phyloP scores from a whole-genome alignment of 2,329 filamentous ascomycete species.

The Aspergillus luchuensis region DNA sequence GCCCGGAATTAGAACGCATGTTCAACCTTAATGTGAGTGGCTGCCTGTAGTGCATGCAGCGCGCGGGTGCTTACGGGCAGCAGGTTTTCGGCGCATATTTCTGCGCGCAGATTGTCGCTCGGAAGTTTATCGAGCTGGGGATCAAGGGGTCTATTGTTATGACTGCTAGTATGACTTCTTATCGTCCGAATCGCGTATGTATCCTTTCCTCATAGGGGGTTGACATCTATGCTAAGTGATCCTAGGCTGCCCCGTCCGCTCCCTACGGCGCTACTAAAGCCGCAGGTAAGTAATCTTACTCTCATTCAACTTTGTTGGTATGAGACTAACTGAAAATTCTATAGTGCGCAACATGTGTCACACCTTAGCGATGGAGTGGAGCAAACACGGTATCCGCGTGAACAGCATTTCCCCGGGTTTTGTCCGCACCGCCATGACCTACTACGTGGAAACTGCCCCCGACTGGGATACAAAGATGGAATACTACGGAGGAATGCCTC shows the following conservation, averaged over 20 bases:
- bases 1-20: slow-evolving; percentile 43
- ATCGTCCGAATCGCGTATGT: slow-evolving; percentile 48
- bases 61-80: not conserved
- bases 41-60: too few relatives aligned
- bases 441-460: slow-evolving; percentile 54
- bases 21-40: slow-evolving; percentile 48
- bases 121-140: slow-evolving; percentile 46
- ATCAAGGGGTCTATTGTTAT: slow-evolving; percentile 46
- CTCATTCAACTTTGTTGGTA: not conserved
- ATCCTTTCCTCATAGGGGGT: accelerated
- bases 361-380: slow-evolving; percentile 52
- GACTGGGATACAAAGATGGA: slow-evolving; percentile 61
- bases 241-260: slow-evolving; percentile 52
- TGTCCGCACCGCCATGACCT: slow-evolving; percentile 50
- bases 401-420: slow-evolving; percentile 53
- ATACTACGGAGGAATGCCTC: slow-evolving; percentile 61
- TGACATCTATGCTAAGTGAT: not conserved
- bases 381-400: slow-evolving; percentile 41
- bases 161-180: slow-evolving; percentile 53
- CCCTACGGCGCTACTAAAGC: slow-evolving; percentile 52
- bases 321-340: not conserved
- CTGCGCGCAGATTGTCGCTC: slow-evolving; percentile 33
- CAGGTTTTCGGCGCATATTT: slow-evolving; percentile 34
- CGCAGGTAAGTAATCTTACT: slow-evolving; percentile 28
- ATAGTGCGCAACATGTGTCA: slow-evolving; percentile 32